Evolutionary conservation across 176 grass and related monocot genomes (phyloP).

Genomic region (Metroxylon sagu): DNA sequence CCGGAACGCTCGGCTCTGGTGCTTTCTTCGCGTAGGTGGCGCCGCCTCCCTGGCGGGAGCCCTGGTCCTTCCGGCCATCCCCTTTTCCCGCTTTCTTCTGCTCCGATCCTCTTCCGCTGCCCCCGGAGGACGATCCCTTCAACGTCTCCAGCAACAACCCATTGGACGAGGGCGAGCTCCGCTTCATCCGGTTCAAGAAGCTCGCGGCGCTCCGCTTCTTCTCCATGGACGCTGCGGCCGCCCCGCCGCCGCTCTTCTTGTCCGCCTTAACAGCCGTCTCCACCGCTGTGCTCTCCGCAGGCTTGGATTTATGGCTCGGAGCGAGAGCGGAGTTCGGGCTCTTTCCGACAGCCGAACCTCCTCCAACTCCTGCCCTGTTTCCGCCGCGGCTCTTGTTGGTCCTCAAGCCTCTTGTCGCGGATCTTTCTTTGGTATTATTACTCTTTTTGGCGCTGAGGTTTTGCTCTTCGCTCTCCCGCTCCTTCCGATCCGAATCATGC

Average conservation of each 20-base stretch:
- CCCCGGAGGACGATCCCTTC: constrained; percentile 25
- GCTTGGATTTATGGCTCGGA: constrained; percentile 30
- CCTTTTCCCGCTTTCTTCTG: constrained; percentile 46
- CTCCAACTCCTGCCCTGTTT: not conserved
- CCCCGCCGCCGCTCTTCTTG: constrained; percentile 33
- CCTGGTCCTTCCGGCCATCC: constrained; percentile 35
- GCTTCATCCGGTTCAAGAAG: constrained; percentile 81
- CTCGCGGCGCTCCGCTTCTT: constrained; percentile 67
- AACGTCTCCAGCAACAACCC: constrained; percentile 34
- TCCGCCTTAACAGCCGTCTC: constrained; percentile 33
- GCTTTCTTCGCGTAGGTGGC: constrained; percentile 25
- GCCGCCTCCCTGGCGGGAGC: constrained; percentile 17
- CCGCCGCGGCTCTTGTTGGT: constrained; percentile 39
- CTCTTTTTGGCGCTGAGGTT: constrained; percentile 10
- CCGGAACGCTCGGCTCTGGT: not conserved
- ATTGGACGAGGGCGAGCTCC: constrained; percentile 28
- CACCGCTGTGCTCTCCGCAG: not conserved
- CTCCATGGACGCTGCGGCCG: not conserved
- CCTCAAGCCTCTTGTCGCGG: constrained; percentile 27
- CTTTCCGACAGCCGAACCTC: constrained; percentile 5
- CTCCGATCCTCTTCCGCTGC: constrained; percentile 19
- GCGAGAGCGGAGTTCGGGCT: constrained; percentile 4
- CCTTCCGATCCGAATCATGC: constrained; percentile 26
- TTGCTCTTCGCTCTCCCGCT: constrained; percentile 7
- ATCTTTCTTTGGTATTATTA: constrained; percentile 21